Conservation (phyloP, 495 filamentous ascomycete species). For the Astrocystis sublimbata region DNA sequence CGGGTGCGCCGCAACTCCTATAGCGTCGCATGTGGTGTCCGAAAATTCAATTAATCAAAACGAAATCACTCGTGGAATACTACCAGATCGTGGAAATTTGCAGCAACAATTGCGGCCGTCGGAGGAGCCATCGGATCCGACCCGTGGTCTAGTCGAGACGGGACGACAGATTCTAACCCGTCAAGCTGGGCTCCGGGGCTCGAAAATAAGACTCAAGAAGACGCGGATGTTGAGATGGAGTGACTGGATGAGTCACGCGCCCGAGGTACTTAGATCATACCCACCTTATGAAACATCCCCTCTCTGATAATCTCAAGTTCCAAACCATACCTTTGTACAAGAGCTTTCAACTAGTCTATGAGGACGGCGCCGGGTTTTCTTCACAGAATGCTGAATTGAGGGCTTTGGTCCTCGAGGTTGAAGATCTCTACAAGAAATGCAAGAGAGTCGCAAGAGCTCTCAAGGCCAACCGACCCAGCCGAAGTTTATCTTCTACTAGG, state of each 20-base stretch:
- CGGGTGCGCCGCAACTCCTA: background rate
- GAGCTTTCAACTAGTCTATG: slow-evolving; percentile 20
- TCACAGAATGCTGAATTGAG: slow-evolving; percentile 23
- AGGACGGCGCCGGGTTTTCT: slow-evolving; percentile 1
- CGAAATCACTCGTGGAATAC: slow-evolving; percentile 1
- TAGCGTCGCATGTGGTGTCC: background rate
- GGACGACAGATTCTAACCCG: slow-evolving; percentile 27
- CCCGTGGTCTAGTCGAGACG: slow-evolving; percentile 20
- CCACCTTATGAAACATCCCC: background rate
- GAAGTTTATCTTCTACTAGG: slow-evolving; percentile 24
- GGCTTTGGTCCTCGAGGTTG: slow-evolving; percentile 28
- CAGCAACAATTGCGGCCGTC: slow-evolving; percentile 23
- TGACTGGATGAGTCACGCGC: slow-evolving; percentile 42
- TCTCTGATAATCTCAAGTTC: slow-evolving; percentile 26
- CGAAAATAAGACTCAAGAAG: slow-evolving; percentile 36
- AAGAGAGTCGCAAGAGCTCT: slow-evolving; percentile 29
- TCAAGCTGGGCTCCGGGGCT: slow-evolving; percentile 29
- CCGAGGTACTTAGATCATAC: slow-evolving; percentile 36
- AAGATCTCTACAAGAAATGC: slow-evolving; percentile 37
- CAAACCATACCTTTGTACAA: slow-evolving; percentile 16
- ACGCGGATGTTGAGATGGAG: slow-evolving; percentile 46
- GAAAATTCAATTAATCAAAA: background rate
- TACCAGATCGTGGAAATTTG: slow-evolving; percentile 22
- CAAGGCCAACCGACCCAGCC: slow-evolving; percentile 34
- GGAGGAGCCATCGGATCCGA: slow-evolving; percentile 21